These are phyloP conservation scores for Colletotrichum filicis DNA, from an alignment of 2,329 filamentous ascomycete genomes.

Conservation along the genomic window DNA sequence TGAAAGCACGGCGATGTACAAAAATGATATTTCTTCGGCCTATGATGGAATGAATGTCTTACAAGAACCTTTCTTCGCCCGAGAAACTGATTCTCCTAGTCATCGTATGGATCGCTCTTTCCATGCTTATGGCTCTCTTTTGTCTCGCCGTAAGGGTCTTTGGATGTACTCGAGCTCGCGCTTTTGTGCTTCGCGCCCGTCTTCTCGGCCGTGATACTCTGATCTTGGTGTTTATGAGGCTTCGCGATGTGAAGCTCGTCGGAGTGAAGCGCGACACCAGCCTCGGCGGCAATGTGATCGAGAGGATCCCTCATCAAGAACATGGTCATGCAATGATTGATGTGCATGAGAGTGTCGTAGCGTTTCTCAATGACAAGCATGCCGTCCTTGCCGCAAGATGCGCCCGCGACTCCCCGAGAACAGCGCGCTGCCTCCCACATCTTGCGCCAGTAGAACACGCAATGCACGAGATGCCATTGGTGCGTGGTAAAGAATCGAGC, in stretches of 20 bases:
- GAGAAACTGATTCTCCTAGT: background rate
- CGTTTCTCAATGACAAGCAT: slow-evolving; percentile 16
- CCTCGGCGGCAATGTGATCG: slow-evolving; percentile 14
- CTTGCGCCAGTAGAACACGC: slow-evolving; percentile 48
- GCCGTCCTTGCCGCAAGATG: slow-evolving; percentile 9
- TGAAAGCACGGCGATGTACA: too few relatives aligned
- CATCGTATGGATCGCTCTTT: background rate
- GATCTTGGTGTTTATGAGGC: slow-evolving; percentile 5
- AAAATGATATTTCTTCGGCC: too few relatives aligned
- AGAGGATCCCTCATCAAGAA: slow-evolving; percentile 9
- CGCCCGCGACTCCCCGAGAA: background rate
- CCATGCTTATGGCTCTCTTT: background rate
- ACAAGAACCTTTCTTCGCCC: background rate
- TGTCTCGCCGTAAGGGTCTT: background rate
- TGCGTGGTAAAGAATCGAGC: slow-evolving; percentile 36
- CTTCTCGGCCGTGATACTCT: background rate
- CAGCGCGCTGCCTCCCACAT: slow-evolving; percentile 26
- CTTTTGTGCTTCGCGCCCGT: background rate
- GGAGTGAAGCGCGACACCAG: slow-evolving; percentile 19
- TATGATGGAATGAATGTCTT: background rate
- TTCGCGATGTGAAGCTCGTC: slow-evolving; percentile 20
- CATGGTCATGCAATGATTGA: slow-evolving; percentile 20
- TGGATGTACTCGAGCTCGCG: background rate
- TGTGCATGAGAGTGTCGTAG: slow-evolving; percentile 20
- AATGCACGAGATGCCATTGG: slow-evolving; percentile 46